Conservation (phyloP, 192 early-diverging fungal genomes). For the Anaeromyces robustus region DNA sequence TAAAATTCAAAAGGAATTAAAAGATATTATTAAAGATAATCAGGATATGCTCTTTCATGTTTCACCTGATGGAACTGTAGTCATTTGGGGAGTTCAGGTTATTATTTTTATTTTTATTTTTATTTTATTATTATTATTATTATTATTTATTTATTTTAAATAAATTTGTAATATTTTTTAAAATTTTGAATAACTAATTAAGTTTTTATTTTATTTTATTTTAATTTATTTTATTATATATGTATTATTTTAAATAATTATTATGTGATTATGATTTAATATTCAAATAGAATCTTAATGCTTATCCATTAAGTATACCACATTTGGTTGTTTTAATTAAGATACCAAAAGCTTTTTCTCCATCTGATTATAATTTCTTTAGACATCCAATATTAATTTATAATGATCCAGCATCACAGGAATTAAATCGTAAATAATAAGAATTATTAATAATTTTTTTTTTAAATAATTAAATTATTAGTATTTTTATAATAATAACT, state of each 20-base stretch:
- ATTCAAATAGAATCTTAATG: constrained; percentile 42
- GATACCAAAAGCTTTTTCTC: constrained; percentile 29
- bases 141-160: too few species aligned
- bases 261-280: too few species aligned
- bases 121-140: too few species aligned
- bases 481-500: too few species aligned
- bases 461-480: background rate
- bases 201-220: too few species aligned
- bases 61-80: constrained; percentile 47
- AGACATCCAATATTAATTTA: constrained; percentile 8
- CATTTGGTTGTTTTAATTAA: constrained; percentile 50
- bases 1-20: constrained; percentile 26
- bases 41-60: constrained; percentile 64
- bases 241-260: too few species aligned
- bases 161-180: too few species aligned
- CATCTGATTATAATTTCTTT: constrained; percentile 42
- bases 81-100: constrained; percentile 70
- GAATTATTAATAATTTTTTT: constrained; percentile 12
- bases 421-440: constrained; percentile 15
- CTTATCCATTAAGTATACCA: constrained; percentile 41
- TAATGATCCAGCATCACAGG: constrained; percentile 27
- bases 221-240: background rate
- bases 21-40: constrained; percentile 47
- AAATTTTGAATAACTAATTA: too few species aligned
- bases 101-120: background rate